Evolutionary conservation across 2,329 filamentous ascomycete species (phyloP).

Genomic region (Diaporthe helianthi): DNA sequence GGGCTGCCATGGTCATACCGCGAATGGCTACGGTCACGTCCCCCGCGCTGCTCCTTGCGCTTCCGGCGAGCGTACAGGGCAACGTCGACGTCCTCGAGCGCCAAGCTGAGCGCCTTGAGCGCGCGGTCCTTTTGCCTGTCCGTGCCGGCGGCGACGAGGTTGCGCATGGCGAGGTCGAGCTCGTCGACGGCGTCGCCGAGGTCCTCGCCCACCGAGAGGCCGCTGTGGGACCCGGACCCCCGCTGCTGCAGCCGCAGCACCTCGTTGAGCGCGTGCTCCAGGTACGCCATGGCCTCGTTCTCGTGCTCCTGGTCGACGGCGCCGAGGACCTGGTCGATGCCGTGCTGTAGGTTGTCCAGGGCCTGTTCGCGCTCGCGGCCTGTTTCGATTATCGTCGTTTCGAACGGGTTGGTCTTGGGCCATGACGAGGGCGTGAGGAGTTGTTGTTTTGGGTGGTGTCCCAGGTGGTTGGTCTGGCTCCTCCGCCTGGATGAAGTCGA

Average conservation of each 20-base stretch:
- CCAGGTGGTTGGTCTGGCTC: not conserved
- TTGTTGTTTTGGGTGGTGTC: not conserved
- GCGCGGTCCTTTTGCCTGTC: constrained; percentile 26
- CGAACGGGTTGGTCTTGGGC: constrained; percentile 15
- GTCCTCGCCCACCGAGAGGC: constrained; percentile 22
- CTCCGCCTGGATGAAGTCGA: constrained; percentile 5
- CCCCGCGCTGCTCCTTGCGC: not conserved
- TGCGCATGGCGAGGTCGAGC: constrained; percentile 23
- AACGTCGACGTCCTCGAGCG: constrained; percentile 25
- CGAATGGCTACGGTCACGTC: not conserved
- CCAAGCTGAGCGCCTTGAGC: constrained; percentile 22
- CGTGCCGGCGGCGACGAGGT: constrained; percentile 22
- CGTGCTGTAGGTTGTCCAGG: constrained; percentile 29
- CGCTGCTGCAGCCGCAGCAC: constrained; percentile 25
- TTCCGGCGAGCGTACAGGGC: constrained; percentile 13
- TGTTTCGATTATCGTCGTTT: constrained; percentile 17
- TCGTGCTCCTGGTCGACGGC: constrained; percentile 24
- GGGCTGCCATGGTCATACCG: not conserved
- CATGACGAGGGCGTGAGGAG: constrained; percentile 4
- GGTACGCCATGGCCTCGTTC: constrained; percentile 25
- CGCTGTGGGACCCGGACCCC: constrained; percentile 21
- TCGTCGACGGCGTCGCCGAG: constrained; percentile 30
- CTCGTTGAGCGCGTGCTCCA: constrained; percentile 28
- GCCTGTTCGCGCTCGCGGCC: constrained; percentile 26
- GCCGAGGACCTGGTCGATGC: constrained; percentile 25